phyloP scores from a whole-genome alignment of 2,329 filamentous ascomycete genomes.

The Iodosphaeria phyllophila region DNA sequence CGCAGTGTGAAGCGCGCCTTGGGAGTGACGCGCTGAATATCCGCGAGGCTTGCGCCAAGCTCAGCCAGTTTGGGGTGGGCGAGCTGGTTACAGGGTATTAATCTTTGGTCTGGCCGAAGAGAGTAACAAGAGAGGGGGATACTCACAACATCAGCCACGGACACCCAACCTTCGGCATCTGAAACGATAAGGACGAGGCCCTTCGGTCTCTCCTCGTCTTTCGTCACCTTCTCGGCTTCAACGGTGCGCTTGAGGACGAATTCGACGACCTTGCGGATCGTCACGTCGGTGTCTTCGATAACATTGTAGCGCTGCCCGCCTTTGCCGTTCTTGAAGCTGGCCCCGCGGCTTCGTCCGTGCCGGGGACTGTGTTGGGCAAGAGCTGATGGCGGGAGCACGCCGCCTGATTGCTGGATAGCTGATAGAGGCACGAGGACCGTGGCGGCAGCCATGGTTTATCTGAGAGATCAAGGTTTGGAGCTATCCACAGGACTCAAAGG shows the following conservation, averaged over 20 bases:
- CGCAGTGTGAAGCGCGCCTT: slow-evolving; percentile 19
- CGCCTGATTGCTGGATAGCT: slow-evolving; percentile 16
- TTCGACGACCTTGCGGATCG: slow-evolving; percentile 20
- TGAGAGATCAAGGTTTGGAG: too few species aligned
- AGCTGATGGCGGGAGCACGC: slow-evolving; percentile 17
- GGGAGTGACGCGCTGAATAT: slow-evolving; percentile 16
- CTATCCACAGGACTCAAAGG: too few species aligned
- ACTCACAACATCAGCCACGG: slow-evolving; percentile 20
- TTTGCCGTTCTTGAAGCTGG: slow-evolving; percentile 20
- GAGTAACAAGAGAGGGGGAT: not conserved
- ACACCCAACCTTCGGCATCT: slow-evolving; percentile 21
- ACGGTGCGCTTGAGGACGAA: slow-evolving; percentile 22
- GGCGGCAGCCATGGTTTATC: slow-evolving; percentile 16
- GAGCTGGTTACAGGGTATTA: slow-evolving; percentile 11
- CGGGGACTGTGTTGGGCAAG: slow-evolving; percentile 15
- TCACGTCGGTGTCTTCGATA: slow-evolving; percentile 19
- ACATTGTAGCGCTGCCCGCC: slow-evolving; percentile 20
- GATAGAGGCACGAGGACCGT: slow-evolving; percentile 16
- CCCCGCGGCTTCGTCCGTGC: slow-evolving; percentile 18
- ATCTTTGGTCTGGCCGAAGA: not conserved
- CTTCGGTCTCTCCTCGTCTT: slow-evolving; percentile 11
- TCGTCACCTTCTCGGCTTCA: slow-evolving; percentile 15
- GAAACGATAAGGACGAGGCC: slow-evolving; percentile 14
- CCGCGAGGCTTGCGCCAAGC: slow-evolving; percentile 16
- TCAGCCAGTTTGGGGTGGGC: slow-evolving; percentile 15